Evolutionary conservation across 352 stramenopile species (phyloP).

Genomic region (Phytopythium montanum): DNA sequence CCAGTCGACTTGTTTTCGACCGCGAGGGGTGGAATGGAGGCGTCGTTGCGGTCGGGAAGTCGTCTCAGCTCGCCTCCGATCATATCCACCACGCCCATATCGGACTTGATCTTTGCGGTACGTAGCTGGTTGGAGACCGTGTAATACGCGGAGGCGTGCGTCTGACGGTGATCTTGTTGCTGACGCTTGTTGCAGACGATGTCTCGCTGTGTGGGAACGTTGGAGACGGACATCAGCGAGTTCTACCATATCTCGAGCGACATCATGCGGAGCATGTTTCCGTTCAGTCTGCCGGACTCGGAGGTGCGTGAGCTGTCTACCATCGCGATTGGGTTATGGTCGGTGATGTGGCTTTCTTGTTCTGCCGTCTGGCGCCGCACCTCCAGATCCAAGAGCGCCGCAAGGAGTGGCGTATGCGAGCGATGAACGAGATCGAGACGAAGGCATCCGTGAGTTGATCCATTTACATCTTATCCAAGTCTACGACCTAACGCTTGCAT

Average conservation of each 20-base stretch:
- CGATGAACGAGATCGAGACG: conserved; percentile 4
- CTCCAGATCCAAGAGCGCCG: not conserved
- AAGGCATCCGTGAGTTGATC: not conserved
- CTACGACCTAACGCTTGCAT: not conserved
- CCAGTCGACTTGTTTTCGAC: not conserved
- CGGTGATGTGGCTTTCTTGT: not conserved
- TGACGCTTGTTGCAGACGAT: not conserved
- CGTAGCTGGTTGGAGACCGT: not conserved
- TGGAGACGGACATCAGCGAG: conserved; percentile 1
- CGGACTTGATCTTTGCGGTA: not conserved
- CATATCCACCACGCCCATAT: conserved; percentile 1
- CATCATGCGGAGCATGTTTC: not conserved
- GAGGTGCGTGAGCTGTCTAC: not conserved
- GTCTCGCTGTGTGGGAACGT: not conserved
- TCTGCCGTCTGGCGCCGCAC: not conserved
- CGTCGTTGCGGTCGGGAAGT: not conserved
- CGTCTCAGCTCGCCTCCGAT: not conserved
- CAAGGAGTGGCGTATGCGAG: conserved; percentile 1
- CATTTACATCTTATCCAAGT: not conserved
- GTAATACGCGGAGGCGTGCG: not conserved
- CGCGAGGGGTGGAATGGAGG: not conserved
- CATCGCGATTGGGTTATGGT: too few species aligned
- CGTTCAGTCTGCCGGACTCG: not conserved
- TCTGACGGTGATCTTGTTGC: not conserved
- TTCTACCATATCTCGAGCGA: conserved; percentile 1